These are phyloP conservation scores for Sporothrix pallida DNA, from an alignment of 2,329 filamentous ascomycete species.

Conservation along the genomic window DNA sequence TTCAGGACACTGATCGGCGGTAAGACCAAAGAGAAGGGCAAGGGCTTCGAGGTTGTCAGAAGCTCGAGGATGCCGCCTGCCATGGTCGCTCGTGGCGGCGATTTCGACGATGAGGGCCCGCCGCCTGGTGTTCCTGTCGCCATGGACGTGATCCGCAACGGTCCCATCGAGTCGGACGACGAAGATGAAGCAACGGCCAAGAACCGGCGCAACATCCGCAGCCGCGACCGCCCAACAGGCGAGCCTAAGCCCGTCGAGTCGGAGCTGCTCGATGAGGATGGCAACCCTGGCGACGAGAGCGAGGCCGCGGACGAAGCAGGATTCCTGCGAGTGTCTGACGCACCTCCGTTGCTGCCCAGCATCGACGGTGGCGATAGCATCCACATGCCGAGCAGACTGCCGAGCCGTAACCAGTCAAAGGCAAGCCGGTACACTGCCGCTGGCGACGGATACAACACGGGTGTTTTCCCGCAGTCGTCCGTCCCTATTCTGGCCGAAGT, in stretches of 20 bases:
- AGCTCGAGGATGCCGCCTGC: constrained; percentile 84
- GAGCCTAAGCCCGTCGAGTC: constrained; percentile 41
- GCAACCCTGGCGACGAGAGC: constrained; percentile 54
- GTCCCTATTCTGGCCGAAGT: constrained; percentile 31
- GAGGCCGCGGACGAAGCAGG: constrained; percentile 18
- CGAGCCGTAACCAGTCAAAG: constrained; percentile 55
- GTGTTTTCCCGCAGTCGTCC: constrained; percentile 46
- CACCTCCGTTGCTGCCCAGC: constrained; percentile 63
- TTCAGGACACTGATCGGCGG: constrained; percentile 78
- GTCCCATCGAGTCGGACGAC: constrained; percentile 69
- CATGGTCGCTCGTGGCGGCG: constrained; percentile 63
- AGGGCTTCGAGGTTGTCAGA: constrained; percentile 95
- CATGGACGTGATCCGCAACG: constrained; percentile 63
- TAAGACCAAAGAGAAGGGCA: constrained; percentile 91
- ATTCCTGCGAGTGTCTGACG: constrained; percentile 49
- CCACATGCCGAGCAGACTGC: constrained; percentile 65
- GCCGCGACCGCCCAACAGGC: constrained; percentile 19
- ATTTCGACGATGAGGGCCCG: constrained; percentile 69
- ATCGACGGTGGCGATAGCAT: constrained; percentile 65
- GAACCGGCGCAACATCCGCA: constrained; percentile 41
- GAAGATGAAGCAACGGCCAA: constrained; percentile 51
- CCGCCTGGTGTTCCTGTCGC: constrained; percentile 70
- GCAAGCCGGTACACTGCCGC: constrained; percentile 51
- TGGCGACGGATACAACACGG: constrained; percentile 44
- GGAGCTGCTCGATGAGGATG: constrained; percentile 54